phyloP scores from a whole-genome alignment of 768 basidiomycete genomes.

The Leccinum rimulosum region DNA sequence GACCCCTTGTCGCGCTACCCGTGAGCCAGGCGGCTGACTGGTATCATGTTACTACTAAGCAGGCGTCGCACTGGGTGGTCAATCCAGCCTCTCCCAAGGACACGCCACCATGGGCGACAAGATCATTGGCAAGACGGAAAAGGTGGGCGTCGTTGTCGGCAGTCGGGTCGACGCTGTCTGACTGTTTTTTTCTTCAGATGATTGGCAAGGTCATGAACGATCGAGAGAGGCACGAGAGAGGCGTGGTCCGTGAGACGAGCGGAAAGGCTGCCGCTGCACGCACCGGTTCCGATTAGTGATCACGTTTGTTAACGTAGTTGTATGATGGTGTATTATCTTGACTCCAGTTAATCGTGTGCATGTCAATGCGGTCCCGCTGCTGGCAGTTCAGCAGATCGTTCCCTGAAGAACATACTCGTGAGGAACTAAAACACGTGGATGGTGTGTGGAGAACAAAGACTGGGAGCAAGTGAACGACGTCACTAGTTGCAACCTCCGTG shows the following conservation, averaged over 20 bases:
- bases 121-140: conserved; percentile 55
- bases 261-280: conserved; percentile 49
- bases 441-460: background rate
- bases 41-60: background rate
- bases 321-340: conserved; percentile 1
- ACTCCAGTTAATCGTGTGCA: background rate
- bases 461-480: background rate
- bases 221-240: conserved; percentile 52
- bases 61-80: conserved; percentile 27
- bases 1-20: background rate
- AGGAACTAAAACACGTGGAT: background rate
- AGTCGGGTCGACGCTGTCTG: background rate
- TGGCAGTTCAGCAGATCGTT: background rate
- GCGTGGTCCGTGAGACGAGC: conserved; percentile 52
- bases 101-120: conserved; percentile 50
- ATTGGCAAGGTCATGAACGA: conserved; percentile 48
- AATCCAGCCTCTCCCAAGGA: conserved; percentile 26
- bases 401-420: background rate
- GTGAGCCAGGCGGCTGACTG: background rate
- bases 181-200: conserved; percentile 33
- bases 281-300: conserved; percentile 39
- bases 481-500: background rate
- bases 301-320: background rate
- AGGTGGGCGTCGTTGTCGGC: conserved; percentile 35
- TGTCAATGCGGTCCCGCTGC: background rate